Evolutionary conservation across 495 filamentous ascomycete genomes (phyloP).

Genomic region (Aspergillus conjunctus): DNA sequence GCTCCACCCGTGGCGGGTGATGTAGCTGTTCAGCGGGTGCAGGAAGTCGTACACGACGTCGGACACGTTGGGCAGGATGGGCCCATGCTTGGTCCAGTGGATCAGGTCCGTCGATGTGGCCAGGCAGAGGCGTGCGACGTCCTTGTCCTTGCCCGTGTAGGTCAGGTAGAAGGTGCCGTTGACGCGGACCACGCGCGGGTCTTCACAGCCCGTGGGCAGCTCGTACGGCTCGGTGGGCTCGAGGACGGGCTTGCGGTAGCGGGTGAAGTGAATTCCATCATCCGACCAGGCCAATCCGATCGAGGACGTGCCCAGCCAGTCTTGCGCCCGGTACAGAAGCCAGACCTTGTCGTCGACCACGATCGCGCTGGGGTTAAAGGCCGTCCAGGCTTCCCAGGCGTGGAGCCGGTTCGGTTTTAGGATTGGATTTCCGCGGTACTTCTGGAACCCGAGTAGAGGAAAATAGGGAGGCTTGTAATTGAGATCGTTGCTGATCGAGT

Average conservation of each 20-base stretch:
- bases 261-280: not conserved
- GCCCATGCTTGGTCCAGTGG: not conserved
- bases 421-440: not conserved
- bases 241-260: not conserved
- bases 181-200: not conserved
- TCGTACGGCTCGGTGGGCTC: not conserved
- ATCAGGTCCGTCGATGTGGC: not conserved
- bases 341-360: not conserved
- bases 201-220: not conserved
- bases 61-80: not conserved
- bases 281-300: not conserved
- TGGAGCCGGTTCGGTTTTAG: not conserved
- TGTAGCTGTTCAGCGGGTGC: not conserved
- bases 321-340: not conserved
- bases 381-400: not conserved
- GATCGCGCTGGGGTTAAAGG: not conserved
- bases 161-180: not conserved
- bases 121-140: not conserved
- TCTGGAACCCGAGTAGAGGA: not conserved
- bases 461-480: not conserved
- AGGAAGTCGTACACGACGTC: not conserved
- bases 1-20: not conserved
- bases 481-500: not conserved
- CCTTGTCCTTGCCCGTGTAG: not conserved
- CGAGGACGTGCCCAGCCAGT: not conserved